These are phyloP conservation scores for Verticillium albo-atrum DNA, from an alignment of 2,329 filamentous ascomycete species.

Conservation along the genomic window DNA sequence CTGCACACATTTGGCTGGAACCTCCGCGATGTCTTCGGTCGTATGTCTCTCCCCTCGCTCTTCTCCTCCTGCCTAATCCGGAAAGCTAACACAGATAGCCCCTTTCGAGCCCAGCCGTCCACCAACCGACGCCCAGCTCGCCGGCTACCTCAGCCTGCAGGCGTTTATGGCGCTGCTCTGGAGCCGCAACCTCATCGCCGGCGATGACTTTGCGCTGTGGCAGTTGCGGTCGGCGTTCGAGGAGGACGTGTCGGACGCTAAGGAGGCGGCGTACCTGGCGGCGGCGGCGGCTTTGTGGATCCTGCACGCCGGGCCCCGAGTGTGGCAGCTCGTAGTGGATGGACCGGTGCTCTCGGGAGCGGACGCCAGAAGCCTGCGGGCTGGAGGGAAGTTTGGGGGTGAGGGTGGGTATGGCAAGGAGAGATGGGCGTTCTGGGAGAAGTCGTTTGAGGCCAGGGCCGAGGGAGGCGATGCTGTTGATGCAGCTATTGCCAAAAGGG, in stretches of 20 bases:
- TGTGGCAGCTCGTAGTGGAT: conserved; percentile 6
- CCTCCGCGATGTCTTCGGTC: conserved; percentile 4
- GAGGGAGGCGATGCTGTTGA: not conserved
- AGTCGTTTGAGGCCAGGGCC: conserved; percentile 6
- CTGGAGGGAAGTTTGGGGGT: conserved; percentile 3
- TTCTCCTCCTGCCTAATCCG: not conserved
- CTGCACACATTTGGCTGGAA: conserved; percentile 2
- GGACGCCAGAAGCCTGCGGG: conserved; percentile 2
- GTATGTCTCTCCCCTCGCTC: not conserved
- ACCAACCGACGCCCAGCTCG: not conserved
- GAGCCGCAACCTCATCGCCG: conserved; percentile 10
- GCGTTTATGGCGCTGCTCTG: conserved; percentile 11
- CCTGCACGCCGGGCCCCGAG: conserved; percentile 5
- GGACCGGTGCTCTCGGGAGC: not conserved
- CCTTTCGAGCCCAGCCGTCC: not conserved
- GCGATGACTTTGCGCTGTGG: conserved; percentile 8
- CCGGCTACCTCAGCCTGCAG: conserved; percentile 8
- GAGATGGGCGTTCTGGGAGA: conserved; percentile 12
- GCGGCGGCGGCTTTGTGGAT: conserved; percentile 8
- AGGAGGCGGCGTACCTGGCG: conserved; percentile 2
- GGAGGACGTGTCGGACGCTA: conserved; percentile 6
- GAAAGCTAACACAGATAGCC: not conserved
- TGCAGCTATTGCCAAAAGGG: not conserved
- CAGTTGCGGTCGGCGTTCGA: conserved; percentile 11
- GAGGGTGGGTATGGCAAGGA: conserved; percentile 5